Base-by-base conservation (phyloP, 768 basidiomycete genomes). In the Boletus edulis region DNA sequence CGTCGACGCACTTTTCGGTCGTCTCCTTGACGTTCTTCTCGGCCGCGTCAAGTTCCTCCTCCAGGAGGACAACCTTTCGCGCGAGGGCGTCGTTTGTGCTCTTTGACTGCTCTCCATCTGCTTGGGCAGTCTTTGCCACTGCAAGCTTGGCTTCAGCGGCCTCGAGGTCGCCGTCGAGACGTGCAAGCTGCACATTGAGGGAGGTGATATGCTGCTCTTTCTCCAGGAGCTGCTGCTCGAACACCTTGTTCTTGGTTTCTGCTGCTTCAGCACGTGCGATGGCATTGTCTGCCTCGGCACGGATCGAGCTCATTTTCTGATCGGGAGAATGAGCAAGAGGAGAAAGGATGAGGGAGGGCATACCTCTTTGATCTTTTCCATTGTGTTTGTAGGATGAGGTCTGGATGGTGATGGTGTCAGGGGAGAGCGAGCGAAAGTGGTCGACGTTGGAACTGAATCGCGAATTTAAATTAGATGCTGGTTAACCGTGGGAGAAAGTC, bases 1-100 rank as follows among this genome's bases (percentile, higher is more conserved):
- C 34, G 40, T n/a, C 15, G 37, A 83, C 91, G 66, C 68, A 97
- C 96, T 94, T 96, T 75, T 98, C 97, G 31, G 90, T 87, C 1
- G 93, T 95, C 67, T 98, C 96, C 76, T 96, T 96, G 60, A 93
- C 77, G 68, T 93, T 94, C 84, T 94, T 95, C 80, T 99, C 97
- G 11, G 96, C 88, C 37, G 83, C 81, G 66, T 98, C 97, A 4
- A 99, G 81, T 74, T 99, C 96, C 67, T 96, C 94, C 74, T 98
- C 96, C 38, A 98, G 77, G 12, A 98, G 77, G 63, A 89, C 84
- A 29, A 98, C 83, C 80, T 98, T 99, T 59, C 96, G 78, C 32
- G 67, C 59, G 53, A 98, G 78, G 45, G 76, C 79, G 57, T 97
- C 95, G 57, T 81, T 89, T 22, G 83, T 83, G 20, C 80, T 78